A percentile compares a stretch with the other conserved stretches of the same genome.
Evolutionary conservation across 345 rosid genomes (phyloP).

Genomic region (Brassica juncea): DNA sequence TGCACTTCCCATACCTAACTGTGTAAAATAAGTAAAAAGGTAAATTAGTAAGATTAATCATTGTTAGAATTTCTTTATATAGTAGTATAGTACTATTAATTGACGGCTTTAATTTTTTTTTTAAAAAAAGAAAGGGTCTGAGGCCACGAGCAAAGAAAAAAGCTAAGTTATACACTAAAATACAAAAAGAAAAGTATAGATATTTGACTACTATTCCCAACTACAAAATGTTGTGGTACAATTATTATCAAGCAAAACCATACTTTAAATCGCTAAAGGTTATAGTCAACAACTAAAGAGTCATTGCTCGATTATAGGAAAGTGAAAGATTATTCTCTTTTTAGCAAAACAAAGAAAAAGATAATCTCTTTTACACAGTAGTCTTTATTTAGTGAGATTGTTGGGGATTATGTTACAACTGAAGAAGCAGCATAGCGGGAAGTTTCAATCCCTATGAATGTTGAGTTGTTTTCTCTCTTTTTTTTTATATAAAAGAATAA

Average conservation of each 20-base stretch:
- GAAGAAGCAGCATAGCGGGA: too few relatives aligned
- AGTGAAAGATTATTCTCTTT: background rate
- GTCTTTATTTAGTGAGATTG: too few relatives aligned
- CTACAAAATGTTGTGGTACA: background rate
- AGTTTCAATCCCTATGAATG: background rate
- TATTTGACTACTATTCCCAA: background rate
- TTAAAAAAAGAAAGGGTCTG: too few relatives aligned
- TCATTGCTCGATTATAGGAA: background rate
- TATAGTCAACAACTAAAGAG: background rate
- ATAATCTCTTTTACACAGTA: background rate
- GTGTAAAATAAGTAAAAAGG: background rate
- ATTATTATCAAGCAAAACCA: background rate
- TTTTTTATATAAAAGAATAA: background rate
- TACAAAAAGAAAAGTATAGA: background rate
- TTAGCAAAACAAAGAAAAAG: background rate
- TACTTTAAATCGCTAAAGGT: background rate
- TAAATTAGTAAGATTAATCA: background rate
- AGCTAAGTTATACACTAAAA: background rate
- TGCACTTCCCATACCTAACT: constrained; percentile 87
- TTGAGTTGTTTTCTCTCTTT: background rate
- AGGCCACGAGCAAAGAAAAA: too few relatives aligned
- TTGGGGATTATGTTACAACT: too few relatives aligned
- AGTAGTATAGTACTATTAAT: background rate
- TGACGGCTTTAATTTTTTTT: too few relatives aligned
- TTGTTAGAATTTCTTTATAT: background rate